These are phyloP conservation scores for Colletotrichum sp. DNA, from an alignment of 2,329 filamentous ascomycete genomes.

Conservation along the genomic window DNA sequence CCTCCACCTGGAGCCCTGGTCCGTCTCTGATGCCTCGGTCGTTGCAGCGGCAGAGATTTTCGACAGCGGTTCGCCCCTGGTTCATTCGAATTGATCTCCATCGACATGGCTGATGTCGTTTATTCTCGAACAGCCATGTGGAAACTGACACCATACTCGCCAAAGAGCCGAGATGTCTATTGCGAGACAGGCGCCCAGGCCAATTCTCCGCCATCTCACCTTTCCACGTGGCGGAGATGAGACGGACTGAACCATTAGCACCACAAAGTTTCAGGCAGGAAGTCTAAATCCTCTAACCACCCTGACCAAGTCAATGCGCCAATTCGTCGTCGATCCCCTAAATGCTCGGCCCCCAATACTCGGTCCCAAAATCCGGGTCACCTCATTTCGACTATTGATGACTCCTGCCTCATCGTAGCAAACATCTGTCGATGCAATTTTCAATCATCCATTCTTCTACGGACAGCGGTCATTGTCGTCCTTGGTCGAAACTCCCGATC, in stretches of 20 bases:
- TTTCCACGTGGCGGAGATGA: constrained; percentile 19
- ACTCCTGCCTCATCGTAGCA: background rate
- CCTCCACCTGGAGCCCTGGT: background rate
- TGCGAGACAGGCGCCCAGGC: background rate
- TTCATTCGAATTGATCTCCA: background rate
- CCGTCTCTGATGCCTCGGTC: background rate
- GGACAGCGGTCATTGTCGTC: background rate
- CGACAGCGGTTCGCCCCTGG: background rate
- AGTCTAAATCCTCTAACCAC: constrained; percentile 6
- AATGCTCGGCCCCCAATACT: background rate
- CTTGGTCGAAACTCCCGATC: background rate
- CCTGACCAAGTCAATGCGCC: constrained; percentile 11
- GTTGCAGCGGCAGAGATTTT: background rate
- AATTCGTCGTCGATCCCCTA: background rate
- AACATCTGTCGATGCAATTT: background rate
- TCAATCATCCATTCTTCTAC: background rate
- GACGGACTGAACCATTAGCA: constrained; percentile 7
- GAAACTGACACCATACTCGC: background rate
- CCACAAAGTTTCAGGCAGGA: constrained; percentile 13
- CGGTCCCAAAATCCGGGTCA: background rate
- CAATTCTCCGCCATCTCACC: constrained; percentile 9
- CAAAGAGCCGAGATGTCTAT: background rate
- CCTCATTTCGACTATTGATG: constrained; percentile 8
- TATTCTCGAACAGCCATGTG: background rate
- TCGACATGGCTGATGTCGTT: background rate